These are phyloP conservation scores for Panellus pusillus DNA, from an alignment of 768 basidiomycete species.

Conservation along the genomic window DNA sequence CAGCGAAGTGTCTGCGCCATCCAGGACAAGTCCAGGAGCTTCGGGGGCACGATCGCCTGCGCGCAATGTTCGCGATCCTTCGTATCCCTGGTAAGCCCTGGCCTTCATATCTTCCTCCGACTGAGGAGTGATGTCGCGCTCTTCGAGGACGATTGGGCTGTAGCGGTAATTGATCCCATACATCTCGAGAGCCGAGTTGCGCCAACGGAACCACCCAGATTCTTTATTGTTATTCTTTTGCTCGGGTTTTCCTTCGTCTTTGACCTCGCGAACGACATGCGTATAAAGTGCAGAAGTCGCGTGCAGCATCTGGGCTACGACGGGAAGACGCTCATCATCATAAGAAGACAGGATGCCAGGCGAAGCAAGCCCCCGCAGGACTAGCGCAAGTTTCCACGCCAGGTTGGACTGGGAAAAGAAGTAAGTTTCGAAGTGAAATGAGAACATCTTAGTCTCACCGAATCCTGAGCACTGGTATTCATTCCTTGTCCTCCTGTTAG, in stretches of 20 bases:
- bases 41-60: slow-evolving; percentile 31
- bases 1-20: too few species aligned
- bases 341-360: slow-evolving; percentile 25
- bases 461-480: slow-evolving; percentile 26
- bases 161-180: slow-evolving; percentile 29
- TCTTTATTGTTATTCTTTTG: slow-evolving; percentile 1
- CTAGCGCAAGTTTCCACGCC: slow-evolving; percentile 32
- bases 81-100: slow-evolving; percentile 16
- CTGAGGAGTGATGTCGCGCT: slow-evolving; percentile 12
- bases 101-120: slow-evolving; percentile 14
- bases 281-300: slow-evolving; percentile 25
- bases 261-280: slow-evolving; percentile 19
- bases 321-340: slow-evolving; percentile 28
- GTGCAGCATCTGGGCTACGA: slow-evolving; percentile 32
- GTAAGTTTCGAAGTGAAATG: not conserved
- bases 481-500: slow-evolving; percentile 24
- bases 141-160: slow-evolving; percentile 27
- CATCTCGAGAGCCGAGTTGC: slow-evolving; percentile 18
- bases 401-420: slow-evolving; percentile 26
- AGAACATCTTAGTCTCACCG: too few species aligned
- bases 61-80: slow-evolving; percentile 13
- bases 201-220: slow-evolving; percentile 11
- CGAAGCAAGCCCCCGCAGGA: slow-evolving; percentile 22
- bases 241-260: not conserved
- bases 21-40: slow-evolving; percentile 12